Percentiles rank a stretch among this genome's conserved stretches.
phyloP scores from a whole-genome alignment of 768 basidiomycete species.

The Lactarius sanguifluus region DNA sequence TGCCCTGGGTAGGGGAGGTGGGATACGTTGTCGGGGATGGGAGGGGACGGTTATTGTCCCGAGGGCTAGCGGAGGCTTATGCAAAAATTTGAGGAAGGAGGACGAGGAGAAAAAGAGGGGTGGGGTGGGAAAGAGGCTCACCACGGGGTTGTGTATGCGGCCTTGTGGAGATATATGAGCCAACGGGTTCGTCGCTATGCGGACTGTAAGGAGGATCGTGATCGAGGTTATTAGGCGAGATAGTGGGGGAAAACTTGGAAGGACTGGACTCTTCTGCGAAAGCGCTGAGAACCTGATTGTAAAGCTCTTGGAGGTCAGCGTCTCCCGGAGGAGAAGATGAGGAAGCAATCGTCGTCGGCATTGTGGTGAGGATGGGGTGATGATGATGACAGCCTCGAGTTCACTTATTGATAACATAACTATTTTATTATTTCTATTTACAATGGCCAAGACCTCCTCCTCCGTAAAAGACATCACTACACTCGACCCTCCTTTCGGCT shows the following conservation, averaged over 20 bases:
- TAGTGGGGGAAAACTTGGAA: slow-evolving; percentile 28
- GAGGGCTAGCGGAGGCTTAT: slow-evolving; percentile 23
- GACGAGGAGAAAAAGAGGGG: not conserved
- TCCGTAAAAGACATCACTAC: slow-evolving; percentile 62
- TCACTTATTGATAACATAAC: not conserved
- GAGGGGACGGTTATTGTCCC: slow-evolving; percentile 23
- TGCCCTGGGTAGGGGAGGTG: slow-evolving; percentile 27
- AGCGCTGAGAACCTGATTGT: slow-evolving; percentile 71
- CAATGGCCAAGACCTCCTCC: slow-evolving; percentile 43
- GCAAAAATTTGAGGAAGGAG: not conserved
- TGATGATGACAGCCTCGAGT: not conserved
- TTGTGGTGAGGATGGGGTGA: slow-evolving; percentile 2
- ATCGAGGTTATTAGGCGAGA: slow-evolving; percentile 21
- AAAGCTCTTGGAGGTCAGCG: slow-evolving; percentile 70
- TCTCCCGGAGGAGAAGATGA: slow-evolving; percentile 47
- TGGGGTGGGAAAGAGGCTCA: not conserved
- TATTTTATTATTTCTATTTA: not conserved
- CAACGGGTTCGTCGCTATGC: slow-evolving; percentile 29
- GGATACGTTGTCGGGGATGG: slow-evolving; percentile 24
- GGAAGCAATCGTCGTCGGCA: slow-evolving; percentile 27
- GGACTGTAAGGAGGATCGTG: slow-evolving; percentile 27
- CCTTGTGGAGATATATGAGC: slow-evolving; percentile 10
- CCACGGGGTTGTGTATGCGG: slow-evolving; percentile 14
- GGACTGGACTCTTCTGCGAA: slow-evolving; percentile 54
- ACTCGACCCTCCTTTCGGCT: slow-evolving; percentile 68